Percentiles rank a stretch among this genome's conserved stretches.
Conservation (phyloP, 2,329 filamentous ascomycete genomes). For the Aureobasidium sp. region DNA sequence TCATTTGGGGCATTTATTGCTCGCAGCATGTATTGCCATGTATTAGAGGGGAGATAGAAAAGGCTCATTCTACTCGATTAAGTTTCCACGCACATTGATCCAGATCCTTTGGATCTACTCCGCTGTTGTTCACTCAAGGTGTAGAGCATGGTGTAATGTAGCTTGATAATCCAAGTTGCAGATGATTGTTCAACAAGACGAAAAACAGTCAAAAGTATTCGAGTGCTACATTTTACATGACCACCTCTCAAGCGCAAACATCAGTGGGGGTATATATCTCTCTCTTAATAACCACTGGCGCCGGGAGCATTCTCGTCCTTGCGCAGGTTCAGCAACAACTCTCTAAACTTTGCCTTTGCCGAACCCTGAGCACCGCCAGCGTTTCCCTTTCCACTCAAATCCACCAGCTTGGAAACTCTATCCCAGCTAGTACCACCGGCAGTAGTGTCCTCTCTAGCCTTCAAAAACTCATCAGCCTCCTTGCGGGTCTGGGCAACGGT, state of each 20-base stretch:
- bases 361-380: slow-evolving; percentile 82
- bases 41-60: not conserved
- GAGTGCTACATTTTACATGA: not conserved
- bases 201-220: not conserved
- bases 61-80: not conserved
- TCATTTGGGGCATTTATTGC: not conserved
- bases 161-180: no score
- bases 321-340: slow-evolving; percentile 75
- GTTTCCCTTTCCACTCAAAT: slow-evolving; percentile 85
- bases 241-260: not conserved
- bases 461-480: slow-evolving; percentile 89
- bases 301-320: slow-evolving; percentile 86
- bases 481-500: slow-evolving; percentile 76
- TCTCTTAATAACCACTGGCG: slow-evolving; percentile 40
- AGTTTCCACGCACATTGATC: no score
- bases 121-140: no score
- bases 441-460: slow-evolving; percentile 82
- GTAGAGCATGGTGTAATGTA: no score
- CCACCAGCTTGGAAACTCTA: slow-evolving; percentile 94
- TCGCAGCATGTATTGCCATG: not conserved
- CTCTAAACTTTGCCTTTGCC: slow-evolving; percentile 93
- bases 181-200: not conserved
- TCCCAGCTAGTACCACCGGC: slow-evolving; percentile 97
- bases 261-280: slow-evolving; percentile 9
- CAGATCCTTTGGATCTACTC: no score